Percentiles rank a stretch among this genome's conserved stretches.
These are phyloP conservation scores for Ustilago nuda DNA, from an alignment of 1,284 basidiomycete species.

Conservation along the genomic window DNA sequence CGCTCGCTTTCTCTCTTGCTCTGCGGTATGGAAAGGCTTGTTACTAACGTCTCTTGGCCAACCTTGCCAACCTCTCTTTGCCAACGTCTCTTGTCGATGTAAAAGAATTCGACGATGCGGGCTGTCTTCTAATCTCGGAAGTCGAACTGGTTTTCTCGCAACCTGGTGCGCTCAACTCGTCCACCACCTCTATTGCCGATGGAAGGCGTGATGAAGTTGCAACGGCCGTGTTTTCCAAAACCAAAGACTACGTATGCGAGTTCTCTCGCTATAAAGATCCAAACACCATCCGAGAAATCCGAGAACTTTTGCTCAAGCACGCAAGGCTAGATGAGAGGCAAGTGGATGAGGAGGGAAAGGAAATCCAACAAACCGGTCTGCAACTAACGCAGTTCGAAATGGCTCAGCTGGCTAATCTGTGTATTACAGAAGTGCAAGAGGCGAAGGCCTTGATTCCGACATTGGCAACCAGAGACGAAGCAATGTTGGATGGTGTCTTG, in stretches of 20 bases:
- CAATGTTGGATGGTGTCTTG: constrained; percentile 80
- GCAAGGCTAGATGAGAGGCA: constrained; percentile 41
- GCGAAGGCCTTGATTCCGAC: constrained; percentile 91
- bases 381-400: constrained; percentile 88
- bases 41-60: no score
- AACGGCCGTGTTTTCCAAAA: constrained; percentile 87
- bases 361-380: constrained; percentile 74
- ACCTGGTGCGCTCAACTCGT: constrained; percentile 74
- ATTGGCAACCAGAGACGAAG: constrained; percentile 86
- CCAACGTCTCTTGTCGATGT: not conserved
- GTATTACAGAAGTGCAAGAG: constrained; percentile 87
- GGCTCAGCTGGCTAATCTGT: constrained; percentile 89
- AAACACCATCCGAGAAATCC: constrained; percentile 85
- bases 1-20: not conserved
- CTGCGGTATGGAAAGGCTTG: no score
- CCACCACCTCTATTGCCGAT: not conserved
- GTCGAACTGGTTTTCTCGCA: constrained; percentile 85
- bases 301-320: constrained; percentile 72
- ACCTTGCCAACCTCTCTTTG: not conserved
- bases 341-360: constrained; percentile 48
- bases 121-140: constrained; percentile 89
- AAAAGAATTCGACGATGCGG: constrained; percentile 85
- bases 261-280: constrained; percentile 89
- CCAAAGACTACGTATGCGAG: constrained; percentile 87
- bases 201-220: not conserved